Evolutionary conservation across 2,329 filamentous ascomycete species (phyloP), one percentile per base, ranked within the genome.

Genomic region (Neonectria faginata): DNA sequence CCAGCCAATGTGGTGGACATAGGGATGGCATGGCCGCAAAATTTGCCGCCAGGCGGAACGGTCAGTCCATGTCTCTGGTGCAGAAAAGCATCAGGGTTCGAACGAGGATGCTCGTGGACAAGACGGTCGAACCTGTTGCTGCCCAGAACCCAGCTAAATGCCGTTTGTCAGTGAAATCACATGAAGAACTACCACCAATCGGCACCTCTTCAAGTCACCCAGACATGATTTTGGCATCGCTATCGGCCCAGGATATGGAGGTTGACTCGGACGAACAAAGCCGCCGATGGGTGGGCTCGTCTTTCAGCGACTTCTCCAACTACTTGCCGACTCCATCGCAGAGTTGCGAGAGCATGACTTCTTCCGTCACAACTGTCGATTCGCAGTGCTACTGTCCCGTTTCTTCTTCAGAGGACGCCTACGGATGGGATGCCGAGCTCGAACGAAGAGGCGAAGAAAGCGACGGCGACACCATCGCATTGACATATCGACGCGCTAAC

Each of bases 341-440:
- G 66, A 70, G 63, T n/a, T 67, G 39, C 39, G 67, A 71, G 52
- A 56, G 67, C 3, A 57, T 67, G 48, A 52, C 45, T 1, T 64
- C 45, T 10, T 59, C 50, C 16, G 51, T 58, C 10, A 70, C 69
- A 8, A 67, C 48, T 44, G 55, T 60, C 12, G 70, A 66, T 36
- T 42, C 61, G 1, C 41, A 66, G 18, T 64, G 64, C 2, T 73
- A 64, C 31, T 63, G 65, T 47, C 68, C 64, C 42, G 60, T 70
- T 3, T 66, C 70, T 9, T 57, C 70, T 2, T 53, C 66, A 6
- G 59, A 56, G 20, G 84, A 87, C 60, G 69, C 80, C 5, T 87
- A 87, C 60, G 85, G 85, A 12, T 88, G 85, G 85, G 84, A 87
- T 63, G 84, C 83, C 10, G 84, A 84, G 67, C 73, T 74, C 47